phyloP scores from a whole-genome alignment of 2,329 filamentous ascomycete species.

The Dendrostoma leiphaemia region DNA sequence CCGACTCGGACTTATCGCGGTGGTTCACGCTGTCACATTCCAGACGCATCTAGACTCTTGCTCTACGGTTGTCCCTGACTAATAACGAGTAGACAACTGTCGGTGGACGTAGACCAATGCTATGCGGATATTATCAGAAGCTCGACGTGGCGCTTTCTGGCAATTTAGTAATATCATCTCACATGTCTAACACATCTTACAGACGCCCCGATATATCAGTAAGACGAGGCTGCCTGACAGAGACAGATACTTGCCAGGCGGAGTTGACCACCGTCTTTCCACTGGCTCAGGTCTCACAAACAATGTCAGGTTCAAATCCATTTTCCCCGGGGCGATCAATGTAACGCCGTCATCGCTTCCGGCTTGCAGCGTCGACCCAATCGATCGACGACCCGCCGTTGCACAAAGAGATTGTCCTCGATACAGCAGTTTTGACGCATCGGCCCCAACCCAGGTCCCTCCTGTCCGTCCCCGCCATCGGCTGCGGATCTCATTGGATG shows the following conservation, averaged over 20 bases:
- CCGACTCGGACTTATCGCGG: too few relatives aligned
- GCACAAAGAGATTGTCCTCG: slow-evolving; percentile 14
- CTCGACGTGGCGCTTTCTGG: not conserved
- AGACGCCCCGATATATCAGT: not conserved
- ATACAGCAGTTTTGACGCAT: slow-evolving; percentile 5
- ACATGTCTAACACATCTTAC: slow-evolving; percentile 15
- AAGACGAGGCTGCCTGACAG: not conserved
- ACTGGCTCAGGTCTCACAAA: slow-evolving; percentile 5
- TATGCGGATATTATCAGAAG: not conserved
- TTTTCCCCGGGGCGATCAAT: not conserved
- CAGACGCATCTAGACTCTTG: too few relatives aligned
- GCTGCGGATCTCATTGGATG: slow-evolving; percentile 5
- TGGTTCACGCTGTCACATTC: too few relatives aligned
- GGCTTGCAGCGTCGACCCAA: slow-evolving; percentile 6
- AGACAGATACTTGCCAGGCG: slow-evolving; percentile 1
- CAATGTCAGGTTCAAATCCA: not conserved
- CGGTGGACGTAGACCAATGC: not conserved
- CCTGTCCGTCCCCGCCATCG: slow-evolving; percentile 13
- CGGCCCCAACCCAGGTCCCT: not conserved
- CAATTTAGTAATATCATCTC: not conserved
- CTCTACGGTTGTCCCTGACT: too few relatives aligned
- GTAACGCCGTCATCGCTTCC: slow-evolving; percentile 14
- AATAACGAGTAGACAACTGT: too few relatives aligned
- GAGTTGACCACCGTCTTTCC: not conserved
- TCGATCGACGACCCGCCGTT: slow-evolving; percentile 2